phyloP scores from a whole-genome alignment of 495 filamentous ascomycete species.

The Ramalina peruviana region DNA sequence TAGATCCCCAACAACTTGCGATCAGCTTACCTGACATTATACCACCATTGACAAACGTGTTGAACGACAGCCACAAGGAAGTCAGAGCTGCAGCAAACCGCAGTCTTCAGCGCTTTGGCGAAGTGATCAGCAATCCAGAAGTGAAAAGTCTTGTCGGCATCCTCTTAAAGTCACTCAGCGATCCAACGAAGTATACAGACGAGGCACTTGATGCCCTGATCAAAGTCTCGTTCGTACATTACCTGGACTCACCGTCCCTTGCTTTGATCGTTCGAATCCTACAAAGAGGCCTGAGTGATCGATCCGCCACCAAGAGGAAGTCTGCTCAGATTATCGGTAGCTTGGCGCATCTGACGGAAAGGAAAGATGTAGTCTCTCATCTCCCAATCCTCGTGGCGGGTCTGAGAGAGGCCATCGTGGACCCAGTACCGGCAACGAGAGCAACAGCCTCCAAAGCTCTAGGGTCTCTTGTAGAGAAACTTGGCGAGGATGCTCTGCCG shows the following conservation, averaged over 20 bases:
- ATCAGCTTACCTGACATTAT: conserved; percentile 91
- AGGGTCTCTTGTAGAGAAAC: conserved; percentile 88
- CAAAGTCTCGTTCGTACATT: conserved; percentile 91
- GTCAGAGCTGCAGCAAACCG: conserved; percentile 83
- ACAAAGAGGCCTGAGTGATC: conserved; percentile 77
- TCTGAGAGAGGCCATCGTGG: conserved; percentile 74
- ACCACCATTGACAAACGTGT: conserved; percentile 77
- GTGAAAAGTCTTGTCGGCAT: conserved; percentile 82
- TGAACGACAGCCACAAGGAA: conserved; percentile 97
- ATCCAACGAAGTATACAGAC: conserved; percentile 95
- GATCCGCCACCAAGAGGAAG: conserved; percentile 90
- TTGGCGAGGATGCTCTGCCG: conserved; percentile 90
- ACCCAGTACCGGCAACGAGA: conserved; percentile 92
- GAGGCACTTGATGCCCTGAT: conserved; percentile 86
- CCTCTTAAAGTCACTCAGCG: conserved; percentile 88
- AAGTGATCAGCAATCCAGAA: conserved; percentile 96
- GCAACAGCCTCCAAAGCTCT: conserved; percentile 93
- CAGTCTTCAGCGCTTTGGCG: conserved; percentile 91
- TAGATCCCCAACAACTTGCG: conserved; percentile 87
- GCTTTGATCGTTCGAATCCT: conserved; percentile 90
- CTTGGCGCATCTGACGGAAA: conserved; percentile 89
- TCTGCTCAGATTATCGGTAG: conserved; percentile 94
- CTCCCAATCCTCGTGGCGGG: conserved; percentile 87
- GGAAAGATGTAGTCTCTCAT: conserved; percentile 84
- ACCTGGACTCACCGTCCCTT: conserved; percentile 87